phyloP scores from a whole-genome alignment of 371 early-diverging fungal genomes.

The Funneliformis caledonium region DNA sequence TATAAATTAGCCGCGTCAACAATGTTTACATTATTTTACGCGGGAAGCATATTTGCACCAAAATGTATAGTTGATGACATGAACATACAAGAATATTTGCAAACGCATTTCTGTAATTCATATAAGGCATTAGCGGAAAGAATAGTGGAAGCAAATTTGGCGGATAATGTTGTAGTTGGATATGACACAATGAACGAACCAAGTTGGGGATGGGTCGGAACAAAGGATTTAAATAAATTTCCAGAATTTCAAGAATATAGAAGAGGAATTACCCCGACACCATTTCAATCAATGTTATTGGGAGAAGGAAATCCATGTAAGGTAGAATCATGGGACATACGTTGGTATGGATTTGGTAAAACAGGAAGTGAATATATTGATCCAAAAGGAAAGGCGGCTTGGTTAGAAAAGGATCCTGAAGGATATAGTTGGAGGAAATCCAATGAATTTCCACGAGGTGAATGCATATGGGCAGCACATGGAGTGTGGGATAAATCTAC shows the following conservation, averaged over 20 bases:
- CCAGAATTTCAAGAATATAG: constrained; percentile 56
- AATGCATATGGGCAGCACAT: constrained; percentile 73
- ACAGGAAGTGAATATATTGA: constrained; percentile 52
- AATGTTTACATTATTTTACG: constrained; percentile 85
- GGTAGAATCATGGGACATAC: constrained; percentile 62
- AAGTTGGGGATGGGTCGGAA: constrained; percentile 64
- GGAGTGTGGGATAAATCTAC: constrained; percentile 65
- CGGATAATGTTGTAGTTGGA: constrained; percentile 67
- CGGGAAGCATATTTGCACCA: constrained; percentile 73
- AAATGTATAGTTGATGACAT: constrained; percentile 57
- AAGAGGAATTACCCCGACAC: constrained; percentile 66
- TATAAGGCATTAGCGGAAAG: constrained; percentile 52
- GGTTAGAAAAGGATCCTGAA: constrained; percentile 55
- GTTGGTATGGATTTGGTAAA: constrained; percentile 64
- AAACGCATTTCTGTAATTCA: constrained; percentile 64
- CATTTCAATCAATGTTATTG: constrained; percentile 64
- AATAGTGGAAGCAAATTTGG: constrained; percentile 53
- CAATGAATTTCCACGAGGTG: constrained; percentile 49
- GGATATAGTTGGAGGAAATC: constrained; percentile 58
- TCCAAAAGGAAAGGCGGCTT: constrained; percentile 57
- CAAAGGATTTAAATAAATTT: constrained; percentile 56
- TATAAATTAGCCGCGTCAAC: constrained; percentile 79
- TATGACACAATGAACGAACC: constrained; percentile 82
- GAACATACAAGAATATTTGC: constrained; percentile 73
- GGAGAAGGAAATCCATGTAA: constrained; percentile 61